Percentiles rank a stretch among this genome's conserved stretches.
These are phyloP conservation scores for Linnemannia elongata DNA, from an alignment of 192 early-diverging fungal genomes.

Conservation along the genomic window DNA sequence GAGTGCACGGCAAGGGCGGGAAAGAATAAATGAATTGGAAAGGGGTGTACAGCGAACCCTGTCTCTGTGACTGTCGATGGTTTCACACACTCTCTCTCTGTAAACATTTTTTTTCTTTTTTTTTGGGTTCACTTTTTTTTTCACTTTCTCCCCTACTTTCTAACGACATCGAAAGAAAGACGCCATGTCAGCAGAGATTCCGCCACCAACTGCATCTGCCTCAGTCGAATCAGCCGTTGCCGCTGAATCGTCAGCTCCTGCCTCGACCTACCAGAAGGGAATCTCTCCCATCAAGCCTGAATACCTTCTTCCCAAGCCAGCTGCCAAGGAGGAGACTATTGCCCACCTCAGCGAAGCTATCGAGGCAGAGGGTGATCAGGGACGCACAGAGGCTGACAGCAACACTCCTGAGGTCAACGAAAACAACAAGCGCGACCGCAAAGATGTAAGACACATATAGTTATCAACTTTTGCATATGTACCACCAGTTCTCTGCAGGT, in stretches of 20 bases:
- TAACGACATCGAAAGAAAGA: neutral
- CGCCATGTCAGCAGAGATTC: constrained; percentile 2
- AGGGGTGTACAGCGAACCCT: neutral
- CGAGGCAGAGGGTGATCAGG: constrained; percentile 40
- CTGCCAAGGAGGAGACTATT: constrained; percentile 30
- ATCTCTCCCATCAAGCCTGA: constrained; percentile 45
- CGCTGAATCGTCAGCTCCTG: constrained; percentile 1
- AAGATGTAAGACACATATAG: constrained; percentile 21
- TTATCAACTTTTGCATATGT: neutral
- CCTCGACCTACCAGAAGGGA: constrained; percentile 19
- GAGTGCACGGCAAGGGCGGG: neutral
- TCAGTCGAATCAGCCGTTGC: neutral
- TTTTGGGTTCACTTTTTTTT: neutral
- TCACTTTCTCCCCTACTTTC: neutral
- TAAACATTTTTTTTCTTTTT: neutral
- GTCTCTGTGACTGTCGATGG: neutral
- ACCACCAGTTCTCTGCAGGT: neutral
- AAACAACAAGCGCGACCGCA: constrained; percentile 48
- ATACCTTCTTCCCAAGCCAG: constrained; percentile 23
- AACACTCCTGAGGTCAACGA: constrained; percentile 19
- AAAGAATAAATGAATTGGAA: neutral
- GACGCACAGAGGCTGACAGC: constrained; percentile 17
- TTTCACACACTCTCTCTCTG: neutral
- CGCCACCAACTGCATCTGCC: neutral
- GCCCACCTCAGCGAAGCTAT: constrained; percentile 36